These are phyloP conservation scores for Sphagnum contortum DNA, from an alignment of 225 moss, liverwort and hornwort species.

Conservation along the genomic window DNA sequence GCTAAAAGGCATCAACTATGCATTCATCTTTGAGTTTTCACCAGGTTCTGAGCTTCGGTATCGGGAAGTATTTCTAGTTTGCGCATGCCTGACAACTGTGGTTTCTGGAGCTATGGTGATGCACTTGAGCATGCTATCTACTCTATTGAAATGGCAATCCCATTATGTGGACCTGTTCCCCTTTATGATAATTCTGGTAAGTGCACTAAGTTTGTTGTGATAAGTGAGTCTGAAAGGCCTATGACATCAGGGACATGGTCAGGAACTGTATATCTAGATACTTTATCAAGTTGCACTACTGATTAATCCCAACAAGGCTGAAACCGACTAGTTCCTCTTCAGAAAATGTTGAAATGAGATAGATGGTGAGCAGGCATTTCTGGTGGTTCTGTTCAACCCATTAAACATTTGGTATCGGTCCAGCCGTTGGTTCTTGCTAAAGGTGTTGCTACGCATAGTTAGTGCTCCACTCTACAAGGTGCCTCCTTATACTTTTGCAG, in stretches of 20 bases:
- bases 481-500: not conserved
- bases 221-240: not conserved
- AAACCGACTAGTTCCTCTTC: not conserved
- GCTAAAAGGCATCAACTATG: conserved; percentile 43
- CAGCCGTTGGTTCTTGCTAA: conserved; percentile 25
- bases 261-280: no score
- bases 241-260: no score
- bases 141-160: conserved; percentile 11
- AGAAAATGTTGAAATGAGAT: not conserved
- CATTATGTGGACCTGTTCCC: conserved; percentile 26
- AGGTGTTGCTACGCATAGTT: conserved; percentile 25
- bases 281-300: no score
- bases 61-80: conserved; percentile 38
- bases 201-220: conserved; percentile 2
- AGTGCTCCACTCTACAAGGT: conserved; percentile 42
- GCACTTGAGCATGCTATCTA: conserved; percentile 20
- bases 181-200: conserved; percentile 27
- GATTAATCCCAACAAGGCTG: not conserved
- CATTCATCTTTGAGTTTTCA: conserved; percentile 59
- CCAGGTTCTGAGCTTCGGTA: conserved; percentile 40
- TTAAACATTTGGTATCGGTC: conserved; percentile 34
- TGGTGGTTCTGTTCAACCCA: conserved; percentile 36
- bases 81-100: conserved; percentile 31
- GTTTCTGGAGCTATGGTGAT: conserved; percentile 32
- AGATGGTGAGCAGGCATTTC: conserved; percentile 21